A percentile compares a stretch with the other conserved stretches of the same genome.
Evolutionary conservation across 1,284 basidiomycete genomes (phyloP).

Genomic region (Pulveroboletus sp.): DNA sequence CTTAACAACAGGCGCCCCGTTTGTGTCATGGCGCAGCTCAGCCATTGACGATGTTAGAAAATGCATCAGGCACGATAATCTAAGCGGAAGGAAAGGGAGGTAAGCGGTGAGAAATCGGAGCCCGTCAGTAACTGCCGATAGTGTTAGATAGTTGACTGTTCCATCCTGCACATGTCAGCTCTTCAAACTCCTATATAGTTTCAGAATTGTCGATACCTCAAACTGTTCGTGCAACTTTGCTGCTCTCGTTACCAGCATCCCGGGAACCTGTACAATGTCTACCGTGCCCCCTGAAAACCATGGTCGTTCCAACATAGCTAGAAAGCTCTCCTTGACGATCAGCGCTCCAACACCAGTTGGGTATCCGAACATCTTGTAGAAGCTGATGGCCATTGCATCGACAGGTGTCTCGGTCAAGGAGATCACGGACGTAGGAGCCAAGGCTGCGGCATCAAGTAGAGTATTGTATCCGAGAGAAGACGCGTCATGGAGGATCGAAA

Average conservation of each 20-base stretch:
- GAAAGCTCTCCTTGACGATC: constrained; percentile 68
- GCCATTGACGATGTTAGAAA: constrained; percentile 57
- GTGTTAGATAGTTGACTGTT: constrained; percentile 76
- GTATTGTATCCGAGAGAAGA: constrained; percentile 69
- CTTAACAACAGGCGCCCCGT: constrained; percentile 57
- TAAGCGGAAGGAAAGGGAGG: constrained; percentile 71
- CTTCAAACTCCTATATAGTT: not conserved
- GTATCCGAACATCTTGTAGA: constrained; percentile 90
- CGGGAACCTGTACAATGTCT: constrained; percentile 78
- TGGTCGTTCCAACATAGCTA: constrained; percentile 60
- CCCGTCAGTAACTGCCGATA: constrained; percentile 75
- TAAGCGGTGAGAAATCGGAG: constrained; percentile 74
- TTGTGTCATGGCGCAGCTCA: constrained; percentile 57
- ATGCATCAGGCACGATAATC: constrained; percentile 64
- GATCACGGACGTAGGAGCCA: constrained; percentile 69
- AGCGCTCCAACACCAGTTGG: constrained; percentile 84
- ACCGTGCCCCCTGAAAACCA: constrained; percentile 88
- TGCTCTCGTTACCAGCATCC: constrained; percentile 61
- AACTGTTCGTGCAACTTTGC: constrained; percentile 68
- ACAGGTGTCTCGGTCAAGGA: constrained; percentile 66
- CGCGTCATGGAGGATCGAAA: constrained; percentile 61
- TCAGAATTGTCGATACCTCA: constrained; percentile 50
- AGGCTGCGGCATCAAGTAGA: constrained; percentile 76
- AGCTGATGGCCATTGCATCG: constrained; percentile 80
- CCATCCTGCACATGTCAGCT: constrained; percentile 57